Percentiles rank a stretch among this genome's conserved stretches.
phyloP scores from a whole-genome alignment of 1,284 basidiomycete genomes.

The Naganishia liquefaciens region DNA sequence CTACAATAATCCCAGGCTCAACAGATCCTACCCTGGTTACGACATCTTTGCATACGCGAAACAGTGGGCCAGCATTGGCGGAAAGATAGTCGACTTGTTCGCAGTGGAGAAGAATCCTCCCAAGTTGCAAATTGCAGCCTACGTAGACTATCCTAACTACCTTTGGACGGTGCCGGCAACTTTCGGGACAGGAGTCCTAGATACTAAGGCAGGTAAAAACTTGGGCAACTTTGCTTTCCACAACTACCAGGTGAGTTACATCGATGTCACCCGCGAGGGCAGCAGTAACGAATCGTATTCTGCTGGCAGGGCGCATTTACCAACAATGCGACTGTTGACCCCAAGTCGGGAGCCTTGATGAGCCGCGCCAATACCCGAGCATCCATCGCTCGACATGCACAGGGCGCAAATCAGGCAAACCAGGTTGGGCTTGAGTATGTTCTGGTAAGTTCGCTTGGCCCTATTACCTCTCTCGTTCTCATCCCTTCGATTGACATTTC shows the following conservation, averaged over 20 bases:
- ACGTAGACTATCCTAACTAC: slow-evolving; percentile 10
- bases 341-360: slow-evolving; percentile 56
- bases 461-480: slow-evolving; percentile 45
- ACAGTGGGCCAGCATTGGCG: slow-evolving; percentile 26
- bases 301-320: slow-evolving; percentile 20
- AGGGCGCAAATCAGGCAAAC: slow-evolving; percentile 62
- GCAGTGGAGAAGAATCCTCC: slow-evolving; percentile 21
- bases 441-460: slow-evolving; percentile 40
- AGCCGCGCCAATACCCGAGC: slow-evolving; percentile 59
- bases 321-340: slow-evolving; percentile 14
- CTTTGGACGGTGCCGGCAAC: slow-evolving; percentile 14
- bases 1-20: slow-evolving; percentile 30
- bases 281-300: neutral
- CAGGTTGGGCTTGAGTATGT: slow-evolving; percentile 62
- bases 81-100: slow-evolving; percentile 14
- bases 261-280: neutral
- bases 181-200: slow-evolving; percentile 21
- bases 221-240: slow-evolving; percentile 19
- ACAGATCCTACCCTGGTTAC: slow-evolving; percentile 16
- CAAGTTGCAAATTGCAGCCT: slow-evolving; percentile 20
- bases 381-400: slow-evolving; percentile 58
- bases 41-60: slow-evolving; percentile 27
- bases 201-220: slow-evolving; percentile 14
- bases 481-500: slow-evolving; percentile 52
- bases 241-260: slow-evolving; percentile 23